phyloP scores from a whole-genome alignment of 106 monocot genomes.

The Alisma plantagoaquatica region DNA sequence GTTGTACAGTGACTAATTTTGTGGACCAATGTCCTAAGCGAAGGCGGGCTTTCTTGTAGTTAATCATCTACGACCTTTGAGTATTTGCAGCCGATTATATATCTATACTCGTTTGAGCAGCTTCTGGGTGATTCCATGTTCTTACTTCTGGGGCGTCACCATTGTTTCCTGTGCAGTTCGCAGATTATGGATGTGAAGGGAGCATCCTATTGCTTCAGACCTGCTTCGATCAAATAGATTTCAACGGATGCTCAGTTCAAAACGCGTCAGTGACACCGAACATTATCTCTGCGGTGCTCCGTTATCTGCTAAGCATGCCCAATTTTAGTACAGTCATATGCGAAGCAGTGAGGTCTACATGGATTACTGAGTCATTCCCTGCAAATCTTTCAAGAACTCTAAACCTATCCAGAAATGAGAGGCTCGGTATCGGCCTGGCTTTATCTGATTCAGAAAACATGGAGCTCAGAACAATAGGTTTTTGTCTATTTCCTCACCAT shows the following conservation, averaged over 20 bases:
- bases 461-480: slow-evolving; percentile 55
- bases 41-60: background rate
- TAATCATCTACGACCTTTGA: background rate
- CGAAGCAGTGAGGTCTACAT: slow-evolving; percentile 37
- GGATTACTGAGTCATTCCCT: slow-evolving; percentile 35
- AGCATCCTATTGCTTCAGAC: slow-evolving; percentile 53
- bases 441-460: slow-evolving; percentile 66
- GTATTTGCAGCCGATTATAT: background rate
- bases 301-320: slow-evolving; percentile 53
- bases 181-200: slow-evolving; percentile 53
- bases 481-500: background rate
- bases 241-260: slow-evolving; percentile 18
- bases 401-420: slow-evolving; percentile 54
- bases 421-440: slow-evolving; percentile 71
- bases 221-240: slow-evolving; percentile 53
- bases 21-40: background rate
- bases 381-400: slow-evolving; percentile 48
- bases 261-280: slow-evolving; percentile 24
- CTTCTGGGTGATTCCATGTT: background rate
- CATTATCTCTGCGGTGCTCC: slow-evolving; percentile 43
- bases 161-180: slow-evolving; percentile 38
- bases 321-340: slow-evolving; percentile 69
- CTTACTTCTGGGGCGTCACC: background rate
- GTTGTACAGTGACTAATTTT: background rate
- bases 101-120: background rate